Percentiles rank a stretch among this genome's conserved stretches.
Conservation (phyloP, 176 grass and related monocot genomes). For the Triticum aestivum region DNA sequence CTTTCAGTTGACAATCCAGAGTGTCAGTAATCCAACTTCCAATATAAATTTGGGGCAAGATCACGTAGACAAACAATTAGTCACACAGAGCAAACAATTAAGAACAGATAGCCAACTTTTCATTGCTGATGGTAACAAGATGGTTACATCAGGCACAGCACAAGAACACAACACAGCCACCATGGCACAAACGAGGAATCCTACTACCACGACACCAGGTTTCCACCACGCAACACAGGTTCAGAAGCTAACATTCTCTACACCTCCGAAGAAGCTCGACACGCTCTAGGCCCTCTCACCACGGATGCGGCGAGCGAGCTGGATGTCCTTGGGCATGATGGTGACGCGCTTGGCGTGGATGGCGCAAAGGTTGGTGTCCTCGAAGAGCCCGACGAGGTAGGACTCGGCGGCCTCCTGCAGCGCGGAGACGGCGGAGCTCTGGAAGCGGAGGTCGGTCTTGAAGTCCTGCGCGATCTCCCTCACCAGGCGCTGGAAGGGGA, state of each 20-base stretch:
- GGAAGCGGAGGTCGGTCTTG: conserved; percentile 75
- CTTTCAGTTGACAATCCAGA: background rate
- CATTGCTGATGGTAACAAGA: conserved; percentile 16
- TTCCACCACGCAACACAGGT: too few relatives aligned
- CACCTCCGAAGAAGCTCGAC: too few relatives aligned
- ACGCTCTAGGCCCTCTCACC: conserved; percentile 52
- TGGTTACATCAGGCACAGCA: background rate
- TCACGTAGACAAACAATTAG: background rate
- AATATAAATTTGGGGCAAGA: background rate
- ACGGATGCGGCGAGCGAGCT: conserved; percentile 60
- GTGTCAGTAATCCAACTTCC: background rate
- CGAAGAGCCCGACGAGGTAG: conserved; percentile 59
- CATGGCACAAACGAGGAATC: too few relatives aligned
- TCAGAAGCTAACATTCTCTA: too few relatives aligned
- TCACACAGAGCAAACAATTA: background rate
- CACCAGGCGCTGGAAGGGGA: conserved; percentile 63
- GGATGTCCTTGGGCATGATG: conserved; percentile 75
- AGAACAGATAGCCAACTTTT: background rate
- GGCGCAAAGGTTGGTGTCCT: conserved; percentile 75
- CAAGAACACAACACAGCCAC: background rate
- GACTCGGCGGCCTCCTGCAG: conserved; percentile 74
- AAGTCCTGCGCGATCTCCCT: conserved; percentile 74
- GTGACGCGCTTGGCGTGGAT: conserved; percentile 76
- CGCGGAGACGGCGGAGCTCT: conserved; percentile 62
- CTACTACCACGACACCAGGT: too few relatives aligned